Conservation (phyloP, 1,284 basidiomycete species). For the Meira miltonrushii region DNA sequence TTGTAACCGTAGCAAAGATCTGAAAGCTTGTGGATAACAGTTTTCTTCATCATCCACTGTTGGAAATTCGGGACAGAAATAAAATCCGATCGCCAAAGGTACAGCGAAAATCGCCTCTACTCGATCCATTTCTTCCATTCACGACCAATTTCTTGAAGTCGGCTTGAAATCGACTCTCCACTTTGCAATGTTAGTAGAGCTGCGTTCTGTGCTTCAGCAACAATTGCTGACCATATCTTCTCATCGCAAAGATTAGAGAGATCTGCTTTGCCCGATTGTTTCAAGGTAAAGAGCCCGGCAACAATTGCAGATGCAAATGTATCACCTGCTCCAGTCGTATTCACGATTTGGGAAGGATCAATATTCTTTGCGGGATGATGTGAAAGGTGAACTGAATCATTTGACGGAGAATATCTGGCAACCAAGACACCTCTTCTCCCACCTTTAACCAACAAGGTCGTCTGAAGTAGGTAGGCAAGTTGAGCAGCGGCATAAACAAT, state of each 20-base stretch:
- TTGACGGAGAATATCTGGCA: background rate
- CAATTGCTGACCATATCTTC: background rate
- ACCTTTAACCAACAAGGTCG: conserved; percentile 26
- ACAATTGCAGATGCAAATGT: conserved; percentile 44
- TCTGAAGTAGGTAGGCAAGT: background rate
- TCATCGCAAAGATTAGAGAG: background rate
- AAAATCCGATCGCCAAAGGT: conserved; percentile 21
- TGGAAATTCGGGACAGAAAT: conserved; percentile 43
- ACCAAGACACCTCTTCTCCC: conserved; percentile 20
- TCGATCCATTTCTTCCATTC: no score
- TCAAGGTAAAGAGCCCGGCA: conserved; percentile 11
- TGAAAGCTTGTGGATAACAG: conserved; percentile 58
- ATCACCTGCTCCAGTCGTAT: conserved; percentile 50
- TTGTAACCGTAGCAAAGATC: conserved; percentile 64
- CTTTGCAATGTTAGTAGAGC: background rate
- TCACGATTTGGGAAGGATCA: conserved; percentile 16
- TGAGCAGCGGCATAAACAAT: background rate
- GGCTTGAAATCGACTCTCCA: background rate
- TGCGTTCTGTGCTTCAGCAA: background rate
- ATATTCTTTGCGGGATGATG: background rate
- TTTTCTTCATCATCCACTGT: conserved; percentile 43
- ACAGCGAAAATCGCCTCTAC: background rate
- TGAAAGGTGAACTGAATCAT: background rate
- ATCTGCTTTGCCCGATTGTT: background rate
- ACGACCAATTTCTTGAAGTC: no score